Evolutionary conservation across 2,329 filamentous ascomycete genomes (phyloP).

Genomic region (Penicillium corylophilum): DNA sequence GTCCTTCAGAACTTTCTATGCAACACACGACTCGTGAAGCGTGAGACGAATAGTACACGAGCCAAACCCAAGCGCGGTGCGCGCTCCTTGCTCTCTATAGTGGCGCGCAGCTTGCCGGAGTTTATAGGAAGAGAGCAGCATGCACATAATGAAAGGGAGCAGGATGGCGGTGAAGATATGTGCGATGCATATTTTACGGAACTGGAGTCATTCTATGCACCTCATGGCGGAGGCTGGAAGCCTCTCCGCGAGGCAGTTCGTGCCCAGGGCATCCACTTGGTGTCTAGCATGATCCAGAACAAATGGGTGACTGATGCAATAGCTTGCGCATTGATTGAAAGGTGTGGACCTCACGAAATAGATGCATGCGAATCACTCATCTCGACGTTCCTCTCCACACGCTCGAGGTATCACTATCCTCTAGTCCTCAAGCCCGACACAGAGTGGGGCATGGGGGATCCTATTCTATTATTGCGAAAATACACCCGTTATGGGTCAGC

Average conservation of each 20-base stretch:
- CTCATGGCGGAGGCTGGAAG: constrained; percentile 36
- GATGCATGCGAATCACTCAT: constrained; percentile 39
- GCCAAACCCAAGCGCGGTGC: constrained; percentile 20
- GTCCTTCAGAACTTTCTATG: constrained; percentile 39
- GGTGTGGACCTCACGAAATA: constrained; percentile 30
- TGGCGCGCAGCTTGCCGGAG: constrained; percentile 35
- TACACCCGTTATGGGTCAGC: constrained; percentile 24
- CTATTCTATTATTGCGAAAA: constrained; percentile 31
- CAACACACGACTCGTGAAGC: constrained; percentile 27
- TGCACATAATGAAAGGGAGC: constrained; percentile 32
- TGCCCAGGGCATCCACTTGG: constrained; percentile 39
- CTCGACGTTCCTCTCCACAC: constrained; percentile 30
- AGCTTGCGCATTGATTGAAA: constrained; percentile 34
- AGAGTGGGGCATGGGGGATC: constrained; percentile 22
- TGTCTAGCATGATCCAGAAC: constrained; percentile 38
- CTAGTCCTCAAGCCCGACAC: constrained; percentile 24
- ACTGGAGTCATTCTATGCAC: constrained; percentile 40
- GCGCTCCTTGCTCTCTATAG: constrained; percentile 41
- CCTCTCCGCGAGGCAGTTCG: constrained; percentile 44
- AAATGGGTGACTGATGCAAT: constrained; percentile 36
- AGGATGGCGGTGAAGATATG: constrained; percentile 39
- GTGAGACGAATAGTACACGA: background rate
- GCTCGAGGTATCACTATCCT: constrained; percentile 31
- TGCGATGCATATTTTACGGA: constrained; percentile 45
- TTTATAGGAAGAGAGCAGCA: constrained; percentile 42